These are phyloP conservation scores for Xylaria sp. DNA, from an alignment of 2,329 filamentous ascomycete genomes.

Conservation along the genomic window DNA sequence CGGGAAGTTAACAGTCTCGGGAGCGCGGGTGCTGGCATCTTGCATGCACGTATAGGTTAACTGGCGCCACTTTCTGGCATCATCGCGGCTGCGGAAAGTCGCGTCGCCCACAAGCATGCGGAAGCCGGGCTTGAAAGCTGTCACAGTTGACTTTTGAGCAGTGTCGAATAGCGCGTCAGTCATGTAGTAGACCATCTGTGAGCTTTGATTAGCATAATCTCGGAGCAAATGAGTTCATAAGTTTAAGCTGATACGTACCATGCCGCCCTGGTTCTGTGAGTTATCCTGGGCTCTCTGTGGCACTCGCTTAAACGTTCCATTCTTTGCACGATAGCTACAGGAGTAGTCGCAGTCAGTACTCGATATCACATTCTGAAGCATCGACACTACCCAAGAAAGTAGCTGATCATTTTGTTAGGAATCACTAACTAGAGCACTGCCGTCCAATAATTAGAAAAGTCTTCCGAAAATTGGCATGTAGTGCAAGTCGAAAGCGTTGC, in stretches of 20 bases:
- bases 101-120: constrained; percentile 60
- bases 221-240: background rate
- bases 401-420: background rate
- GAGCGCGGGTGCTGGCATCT: constrained; percentile 52
- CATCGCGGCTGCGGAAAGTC: constrained; percentile 49
- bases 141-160: constrained; percentile 53
- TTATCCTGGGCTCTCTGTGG: constrained; percentile 55
- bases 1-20: constrained; percentile 55
- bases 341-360: background rate
- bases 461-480: constrained; percentile 38
- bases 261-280: constrained; percentile 56
- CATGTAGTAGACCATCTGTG: constrained; percentile 60
- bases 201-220: constrained; percentile 20
- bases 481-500: constrained; percentile 55
- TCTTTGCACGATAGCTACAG: constrained; percentile 51
- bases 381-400: background rate
- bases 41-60: constrained; percentile 55
- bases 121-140: constrained; percentile 60
- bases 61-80: constrained; percentile 54
- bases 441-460: constrained; percentile 49
- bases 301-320: constrained; percentile 56
- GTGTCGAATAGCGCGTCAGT: constrained; percentile 53
- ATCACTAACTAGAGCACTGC: constrained; percentile 45
- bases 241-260: constrained; percentile 45
- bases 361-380: background rate